phyloP scores from a whole-genome alignment of 768 basidiomycete genomes.

The Hericium rajendrae region DNA sequence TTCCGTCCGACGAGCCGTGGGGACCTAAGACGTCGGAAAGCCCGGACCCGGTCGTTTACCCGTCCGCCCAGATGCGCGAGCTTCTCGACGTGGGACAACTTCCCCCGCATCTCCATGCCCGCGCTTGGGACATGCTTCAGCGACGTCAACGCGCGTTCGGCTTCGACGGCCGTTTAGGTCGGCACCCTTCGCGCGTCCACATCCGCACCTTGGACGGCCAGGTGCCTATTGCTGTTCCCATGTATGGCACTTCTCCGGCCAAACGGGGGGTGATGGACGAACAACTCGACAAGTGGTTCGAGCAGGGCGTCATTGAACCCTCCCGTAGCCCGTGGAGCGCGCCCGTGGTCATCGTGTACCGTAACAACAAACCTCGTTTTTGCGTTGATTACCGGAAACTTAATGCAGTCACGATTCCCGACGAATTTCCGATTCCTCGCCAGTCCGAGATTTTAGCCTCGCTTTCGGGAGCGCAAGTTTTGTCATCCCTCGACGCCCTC shows the following conservation, averaged over 20 bases:
- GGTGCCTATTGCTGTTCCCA: background rate
- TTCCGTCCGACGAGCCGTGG: background rate
- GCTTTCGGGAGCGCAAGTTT: constrained; percentile 13
- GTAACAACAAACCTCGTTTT: constrained; percentile 9
- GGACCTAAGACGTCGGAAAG: constrained; percentile 1
- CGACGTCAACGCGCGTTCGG: background rate
- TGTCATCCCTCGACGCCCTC: constrained; percentile 27
- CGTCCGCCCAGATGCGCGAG: background rate
- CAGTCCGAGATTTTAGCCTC: constrained; percentile 17
- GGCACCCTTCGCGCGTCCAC: background rate
- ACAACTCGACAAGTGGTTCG: background rate
- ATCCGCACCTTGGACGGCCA: background rate
- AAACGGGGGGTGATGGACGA: background rate
- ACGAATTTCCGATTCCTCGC: constrained; percentile 22
- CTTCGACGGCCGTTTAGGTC: background rate
- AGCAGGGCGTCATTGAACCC: background rate
- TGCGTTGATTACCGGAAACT: background rate
- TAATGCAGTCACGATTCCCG: constrained; percentile 8
- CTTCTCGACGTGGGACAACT: constrained; percentile 1
- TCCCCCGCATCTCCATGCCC: background rate
- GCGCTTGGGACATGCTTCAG: constrained; percentile 2
- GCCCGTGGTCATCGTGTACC: constrained; percentile 14
- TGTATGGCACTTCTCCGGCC: background rate
- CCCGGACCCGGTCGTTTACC: background rate
- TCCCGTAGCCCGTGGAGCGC: background rate